Evolutionary conservation across 176 grass and related monocot genomes (phyloP).

Genomic region (Eragrostis nindensis): DNA sequence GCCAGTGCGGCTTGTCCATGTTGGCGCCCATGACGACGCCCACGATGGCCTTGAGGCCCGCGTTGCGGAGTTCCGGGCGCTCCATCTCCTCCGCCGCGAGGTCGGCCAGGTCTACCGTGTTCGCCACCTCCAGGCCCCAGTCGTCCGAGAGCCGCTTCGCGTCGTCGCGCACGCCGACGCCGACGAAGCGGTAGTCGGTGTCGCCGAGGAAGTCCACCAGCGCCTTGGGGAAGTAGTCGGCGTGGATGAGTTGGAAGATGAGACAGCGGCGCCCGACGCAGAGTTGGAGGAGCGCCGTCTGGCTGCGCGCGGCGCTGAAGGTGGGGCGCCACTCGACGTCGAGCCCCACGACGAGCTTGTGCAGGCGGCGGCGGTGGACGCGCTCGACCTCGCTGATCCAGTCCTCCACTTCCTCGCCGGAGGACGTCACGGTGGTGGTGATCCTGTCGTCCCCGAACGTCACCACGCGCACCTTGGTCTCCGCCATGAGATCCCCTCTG

Average conservation of each 20-base stretch:
- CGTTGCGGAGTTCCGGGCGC: slow-evolving; percentile 25
- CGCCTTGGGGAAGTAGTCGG: not conserved
- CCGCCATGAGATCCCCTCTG: slow-evolving; percentile 32
- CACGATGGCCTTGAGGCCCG: slow-evolving; percentile 39
- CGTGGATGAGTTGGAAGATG: slow-evolving; percentile 22
- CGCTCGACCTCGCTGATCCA: not conserved
- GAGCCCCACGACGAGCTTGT: slow-evolving; percentile 30
- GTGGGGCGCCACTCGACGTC: slow-evolving; percentile 27
- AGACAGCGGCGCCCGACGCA: slow-evolving; percentile 28
- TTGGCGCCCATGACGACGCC: slow-evolving; percentile 23
- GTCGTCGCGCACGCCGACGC: slow-evolving; percentile 4
- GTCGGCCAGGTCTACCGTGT: slow-evolving; percentile 27
- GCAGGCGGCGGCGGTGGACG: slow-evolving; percentile 14
- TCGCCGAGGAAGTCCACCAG: not conserved
- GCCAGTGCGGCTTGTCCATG: slow-evolving; percentile 31
- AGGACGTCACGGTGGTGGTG: slow-evolving; percentile 44
- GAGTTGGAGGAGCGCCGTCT: slow-evolving; percentile 4
- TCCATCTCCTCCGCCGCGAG: slow-evolving; percentile 28
- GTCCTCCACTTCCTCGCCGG: slow-evolving; percentile 25
- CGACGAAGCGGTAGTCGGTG: not conserved
- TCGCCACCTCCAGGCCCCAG: not conserved
- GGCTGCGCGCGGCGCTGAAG: not conserved
- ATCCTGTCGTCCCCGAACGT: slow-evolving; percentile 22
- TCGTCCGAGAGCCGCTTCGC: slow-evolving; percentile 34
- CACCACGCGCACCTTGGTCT: slow-evolving; percentile 17